Percentiles rank a stretch among this genome's conserved stretches.
These are phyloP conservation scores for Candida dajiaensis DNA, from an alignment of 805 yeast species.

Conservation along the genomic window DNA sequence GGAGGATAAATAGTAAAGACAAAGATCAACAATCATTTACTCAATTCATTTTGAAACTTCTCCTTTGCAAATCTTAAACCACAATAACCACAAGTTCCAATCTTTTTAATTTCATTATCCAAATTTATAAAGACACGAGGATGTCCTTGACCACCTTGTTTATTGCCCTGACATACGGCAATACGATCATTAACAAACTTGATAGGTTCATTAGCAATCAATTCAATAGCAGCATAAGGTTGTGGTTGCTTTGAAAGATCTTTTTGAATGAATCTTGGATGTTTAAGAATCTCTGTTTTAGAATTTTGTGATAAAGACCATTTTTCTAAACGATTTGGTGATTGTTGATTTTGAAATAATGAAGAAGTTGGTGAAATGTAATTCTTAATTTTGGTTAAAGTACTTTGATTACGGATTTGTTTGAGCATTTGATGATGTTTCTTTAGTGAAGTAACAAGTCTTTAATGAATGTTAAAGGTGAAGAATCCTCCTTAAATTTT, in stretches of 20 bases:
- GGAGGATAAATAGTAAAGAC: too few species aligned
- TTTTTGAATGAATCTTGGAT: slow-evolving; percentile 53
- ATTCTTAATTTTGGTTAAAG: neutral
- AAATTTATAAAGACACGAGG: slow-evolving; percentile 78
- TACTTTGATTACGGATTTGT: neutral
- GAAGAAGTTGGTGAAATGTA: neutral
- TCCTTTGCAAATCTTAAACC: slow-evolving; percentile 50
- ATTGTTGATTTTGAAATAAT: slow-evolving; percentile 39
- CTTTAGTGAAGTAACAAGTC: too few species aligned
- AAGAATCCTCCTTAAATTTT: too few species aligned
- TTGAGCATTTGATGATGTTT: neutral
- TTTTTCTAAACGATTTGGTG: slow-evolving; percentile 65
- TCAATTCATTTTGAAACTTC: slow-evolving; percentile 12
- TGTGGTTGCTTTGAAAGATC: slow-evolving; percentile 67
- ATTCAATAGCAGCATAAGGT: slow-evolving; percentile 80
- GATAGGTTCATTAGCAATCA: slow-evolving; percentile 70
- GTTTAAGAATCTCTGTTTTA: slow-evolving; percentile 12
- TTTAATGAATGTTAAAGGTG: too few species aligned
- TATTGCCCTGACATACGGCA: slow-evolving; percentile 83
- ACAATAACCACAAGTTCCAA: slow-evolving; percentile 77
- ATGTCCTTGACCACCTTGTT: slow-evolving; percentile 69
- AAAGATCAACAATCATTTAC: neutral
- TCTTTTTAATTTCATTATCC: slow-evolving; percentile 53
- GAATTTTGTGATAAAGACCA: slow-evolving; percentile 65
- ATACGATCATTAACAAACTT: slow-evolving; percentile 49